phyloP scores from a whole-genome alignment of 192 early-diverging fungal genomes.

The Podila horticola region DNA sequence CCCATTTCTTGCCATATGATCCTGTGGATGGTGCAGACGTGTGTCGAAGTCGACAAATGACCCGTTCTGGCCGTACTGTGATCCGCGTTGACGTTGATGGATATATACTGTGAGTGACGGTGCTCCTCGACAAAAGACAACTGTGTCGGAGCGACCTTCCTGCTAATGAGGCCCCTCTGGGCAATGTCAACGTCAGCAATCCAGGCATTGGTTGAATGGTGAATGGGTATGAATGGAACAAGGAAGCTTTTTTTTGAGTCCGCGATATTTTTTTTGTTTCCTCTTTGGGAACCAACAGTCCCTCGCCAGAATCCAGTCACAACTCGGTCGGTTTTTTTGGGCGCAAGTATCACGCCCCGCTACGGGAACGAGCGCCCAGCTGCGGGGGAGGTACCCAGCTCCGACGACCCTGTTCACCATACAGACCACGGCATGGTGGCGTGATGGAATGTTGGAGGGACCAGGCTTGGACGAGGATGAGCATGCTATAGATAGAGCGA shows the following conservation, averaged over 20 bases:
- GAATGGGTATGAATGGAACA: neutral
- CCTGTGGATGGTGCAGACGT: neutral
- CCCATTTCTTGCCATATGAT: neutral
- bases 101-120: neutral
- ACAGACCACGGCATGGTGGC: too few species aligned
- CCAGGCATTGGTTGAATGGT: neutral
- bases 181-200: slow-evolving; percentile 2
- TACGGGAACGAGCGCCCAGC: too few species aligned
- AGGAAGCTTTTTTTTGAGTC: neutral
- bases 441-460: too few species aligned
- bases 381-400: too few species aligned
- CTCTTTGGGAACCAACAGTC: slow-evolving; percentile 1
- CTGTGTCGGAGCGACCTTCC: neutral
- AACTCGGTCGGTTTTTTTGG: too few species aligned
- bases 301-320: neutral
- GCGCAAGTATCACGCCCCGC: too few species aligned
- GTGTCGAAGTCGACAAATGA: neutral
- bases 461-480: too few species aligned
- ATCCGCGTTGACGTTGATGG: neutral
- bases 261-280: neutral
- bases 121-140: neutral
- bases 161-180: neutral
- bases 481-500: too few species aligned
- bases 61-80: neutral
- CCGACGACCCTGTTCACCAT: too few species aligned